Conservation (phyloP, 2,329 filamentous ascomycete species). For the Alternaria incomplexa region DNA sequence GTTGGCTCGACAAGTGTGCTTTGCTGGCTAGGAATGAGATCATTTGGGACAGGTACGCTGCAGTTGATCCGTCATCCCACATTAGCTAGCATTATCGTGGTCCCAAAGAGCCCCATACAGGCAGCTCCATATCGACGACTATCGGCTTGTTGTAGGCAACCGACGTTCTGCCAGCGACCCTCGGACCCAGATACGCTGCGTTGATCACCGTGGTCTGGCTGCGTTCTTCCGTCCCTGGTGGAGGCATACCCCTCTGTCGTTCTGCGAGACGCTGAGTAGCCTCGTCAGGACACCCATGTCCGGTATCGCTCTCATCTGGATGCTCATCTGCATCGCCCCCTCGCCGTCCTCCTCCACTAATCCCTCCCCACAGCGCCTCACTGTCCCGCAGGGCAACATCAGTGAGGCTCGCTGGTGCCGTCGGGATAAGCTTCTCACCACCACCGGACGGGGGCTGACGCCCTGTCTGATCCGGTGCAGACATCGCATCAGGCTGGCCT, state of each 20-base stretch:
- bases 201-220: slow-evolving; percentile 81
- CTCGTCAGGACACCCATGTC: slow-evolving; percentile 23
- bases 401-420: slow-evolving; percentile 29
- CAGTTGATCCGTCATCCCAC: slow-evolving; percentile 18
- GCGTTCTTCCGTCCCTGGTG: slow-evolving; percentile 41
- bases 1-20: background rate
- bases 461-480: background rate
- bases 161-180: slow-evolving; percentile 58
- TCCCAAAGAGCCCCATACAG: slow-evolving; percentile 55
- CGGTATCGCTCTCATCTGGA: slow-evolving; percentile 24
- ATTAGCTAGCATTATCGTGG: slow-evolving; percentile 14
- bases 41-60: slow-evolving; percentile 24
- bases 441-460: slow-evolving; percentile 27
- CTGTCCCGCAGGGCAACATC: slow-evolving; percentile 21
- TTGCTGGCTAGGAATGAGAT: slow-evolving; percentile 26
- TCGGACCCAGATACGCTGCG: slow-evolving; percentile 74
- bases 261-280: slow-evolving; percentile 10
- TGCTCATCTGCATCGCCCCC: slow-evolving; percentile 26
- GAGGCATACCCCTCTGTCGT: slow-evolving; percentile 2
- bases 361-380: slow-evolving; percentile 28
- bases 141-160: slow-evolving; percentile 78
- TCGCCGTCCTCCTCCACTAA: background rate
- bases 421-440: slow-evolving; percentile 26
- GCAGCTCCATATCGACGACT: slow-evolving; percentile 80
- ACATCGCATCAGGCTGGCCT: slow-evolving; percentile 26